phyloP scores from a whole-genome alignment of 768 basidiomycete species.

The Rhizopogon rudus region DNA sequence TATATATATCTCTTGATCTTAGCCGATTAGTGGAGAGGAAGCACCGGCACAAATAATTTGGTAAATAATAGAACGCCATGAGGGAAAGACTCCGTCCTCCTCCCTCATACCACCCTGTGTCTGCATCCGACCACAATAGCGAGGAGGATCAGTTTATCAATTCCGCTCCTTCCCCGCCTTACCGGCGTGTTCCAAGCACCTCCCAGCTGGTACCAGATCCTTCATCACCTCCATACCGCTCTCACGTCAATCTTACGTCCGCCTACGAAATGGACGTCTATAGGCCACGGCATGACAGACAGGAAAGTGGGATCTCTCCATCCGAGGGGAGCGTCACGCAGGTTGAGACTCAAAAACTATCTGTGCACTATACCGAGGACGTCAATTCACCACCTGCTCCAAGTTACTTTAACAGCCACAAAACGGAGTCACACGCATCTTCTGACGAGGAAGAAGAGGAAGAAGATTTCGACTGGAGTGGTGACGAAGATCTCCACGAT shows the following conservation, averaged over 20 bases:
- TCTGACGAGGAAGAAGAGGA: constrained; percentile 56
- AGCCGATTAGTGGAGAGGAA: constrained; percentile 2
- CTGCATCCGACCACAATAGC: constrained; percentile 10
- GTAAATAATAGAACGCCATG: constrained; percentile 1
- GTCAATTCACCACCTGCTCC: constrained; percentile 23
- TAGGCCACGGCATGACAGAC: background rate
- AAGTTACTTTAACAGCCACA: constrained; percentile 21
- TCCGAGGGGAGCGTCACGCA: constrained; percentile 10
- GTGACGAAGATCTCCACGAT: constrained; percentile 70
- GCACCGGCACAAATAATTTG: too few species aligned
- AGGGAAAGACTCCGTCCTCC: constrained; percentile 10
- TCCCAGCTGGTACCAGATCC: constrained; percentile 27
- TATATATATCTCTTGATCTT: background rate
- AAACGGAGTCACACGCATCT: constrained; percentile 32
- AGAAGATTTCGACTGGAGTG: constrained; percentile 71
- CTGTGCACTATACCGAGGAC: constrained; percentile 53
- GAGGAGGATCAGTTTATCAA: constrained; percentile 8
- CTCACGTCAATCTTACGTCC: constrained; percentile 15
- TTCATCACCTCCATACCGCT: constrained; percentile 18
- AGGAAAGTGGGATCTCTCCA: constrained; percentile 9
- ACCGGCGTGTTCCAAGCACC: constrained; percentile 28
- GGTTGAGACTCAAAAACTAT: constrained; percentile 24
- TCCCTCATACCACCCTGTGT: constrained; percentile 8
- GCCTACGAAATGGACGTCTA: constrained; percentile 10
- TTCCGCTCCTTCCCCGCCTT: constrained; percentile 33